A percentile compares a stretch with the other conserved stretches of the same genome.
Evolutionary conservation across 805 yeast species (phyloP).

Genomic region (Wickerhamomyces sydowiorum): DNA sequence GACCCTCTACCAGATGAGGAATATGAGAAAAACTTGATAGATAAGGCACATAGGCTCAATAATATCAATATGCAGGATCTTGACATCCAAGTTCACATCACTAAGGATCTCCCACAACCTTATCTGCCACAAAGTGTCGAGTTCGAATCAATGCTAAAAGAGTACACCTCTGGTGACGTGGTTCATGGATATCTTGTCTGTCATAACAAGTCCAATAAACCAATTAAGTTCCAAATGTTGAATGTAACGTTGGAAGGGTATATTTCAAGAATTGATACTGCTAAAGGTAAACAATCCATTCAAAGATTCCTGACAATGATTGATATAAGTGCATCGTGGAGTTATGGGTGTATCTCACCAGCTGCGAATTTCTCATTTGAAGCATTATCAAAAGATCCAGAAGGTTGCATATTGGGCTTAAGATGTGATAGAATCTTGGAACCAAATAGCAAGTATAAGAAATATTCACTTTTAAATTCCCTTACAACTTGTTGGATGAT

Average conservation of each 20-base stretch:
- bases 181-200: conserved; percentile 54
- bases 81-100: conserved; percentile 43
- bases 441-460: conserved; percentile 47
- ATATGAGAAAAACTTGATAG: conserved; percentile 42
- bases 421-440: conserved; percentile 42
- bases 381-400: conserved; percentile 39
- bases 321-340: conserved; percentile 50
- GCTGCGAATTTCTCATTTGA: conserved; percentile 43
- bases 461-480: conserved; percentile 54
- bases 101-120: conserved; percentile 45
- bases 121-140: conserved; percentile 22
- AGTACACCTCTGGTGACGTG: conserved; percentile 61
- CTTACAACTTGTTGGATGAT: conserved; percentile 46
- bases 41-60: conserved; percentile 45
- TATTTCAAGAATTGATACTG: conserved; percentile 25
- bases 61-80: conserved; percentile 28
- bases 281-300: conserved; percentile 27
- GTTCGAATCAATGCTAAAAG: conserved; percentile 35
- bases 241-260: conserved; percentile 43
- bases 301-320: conserved; percentile 56
- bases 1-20: not conserved
- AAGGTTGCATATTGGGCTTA: conserved; percentile 44
- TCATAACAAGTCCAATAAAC: conserved; percentile 38
- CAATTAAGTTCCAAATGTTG: conserved; percentile 58
- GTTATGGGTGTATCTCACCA: conserved; percentile 48